phyloP scores from a whole-genome alignment of 2,329 filamentous ascomycete species.

The Ophiostoma australiae region DNA sequence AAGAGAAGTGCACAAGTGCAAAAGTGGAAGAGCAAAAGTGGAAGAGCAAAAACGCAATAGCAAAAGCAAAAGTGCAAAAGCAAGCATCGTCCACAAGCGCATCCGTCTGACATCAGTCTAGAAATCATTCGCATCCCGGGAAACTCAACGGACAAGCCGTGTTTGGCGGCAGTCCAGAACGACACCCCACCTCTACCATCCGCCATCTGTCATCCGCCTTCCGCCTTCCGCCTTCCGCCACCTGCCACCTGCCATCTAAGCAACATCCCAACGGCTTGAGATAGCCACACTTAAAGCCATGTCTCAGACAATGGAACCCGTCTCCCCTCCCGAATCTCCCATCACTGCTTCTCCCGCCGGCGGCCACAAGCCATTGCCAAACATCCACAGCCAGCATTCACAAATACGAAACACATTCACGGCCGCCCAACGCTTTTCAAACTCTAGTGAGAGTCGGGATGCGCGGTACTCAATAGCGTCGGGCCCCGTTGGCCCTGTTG shows the following conservation, averaged over 20 bases:
- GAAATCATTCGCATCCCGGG: not conserved
- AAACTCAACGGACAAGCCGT: constrained; percentile 6
- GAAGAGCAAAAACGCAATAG: no score
- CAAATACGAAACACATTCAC: constrained; percentile 16
- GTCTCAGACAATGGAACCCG: constrained; percentile 34
- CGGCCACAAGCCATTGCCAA: constrained; percentile 31
- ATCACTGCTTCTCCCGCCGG: constrained; percentile 35
- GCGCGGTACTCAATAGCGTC: constrained; percentile 30
- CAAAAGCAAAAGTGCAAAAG: not conserved
- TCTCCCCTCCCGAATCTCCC: constrained; percentile 43
- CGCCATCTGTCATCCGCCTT: no score
- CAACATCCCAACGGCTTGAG: not conserved
- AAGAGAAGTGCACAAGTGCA: not conserved
- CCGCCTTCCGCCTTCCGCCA: no score
- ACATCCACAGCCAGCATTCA: constrained; percentile 16
- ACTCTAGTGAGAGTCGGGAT: constrained; percentile 25
- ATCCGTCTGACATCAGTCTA: not conserved
- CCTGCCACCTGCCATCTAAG: not conserved
- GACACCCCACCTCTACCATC: not conserved
- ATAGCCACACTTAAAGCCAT: constrained; percentile 16
- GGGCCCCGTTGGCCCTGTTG: constrained; percentile 31
- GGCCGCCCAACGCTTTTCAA: constrained; percentile 9
- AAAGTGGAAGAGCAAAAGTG: not conserved
- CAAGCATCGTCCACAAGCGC: not conserved
- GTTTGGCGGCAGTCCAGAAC: not conserved